Base-by-base conservation (phyloP, 139 green algal genomes). In the Micractinium conductrix region DNA sequence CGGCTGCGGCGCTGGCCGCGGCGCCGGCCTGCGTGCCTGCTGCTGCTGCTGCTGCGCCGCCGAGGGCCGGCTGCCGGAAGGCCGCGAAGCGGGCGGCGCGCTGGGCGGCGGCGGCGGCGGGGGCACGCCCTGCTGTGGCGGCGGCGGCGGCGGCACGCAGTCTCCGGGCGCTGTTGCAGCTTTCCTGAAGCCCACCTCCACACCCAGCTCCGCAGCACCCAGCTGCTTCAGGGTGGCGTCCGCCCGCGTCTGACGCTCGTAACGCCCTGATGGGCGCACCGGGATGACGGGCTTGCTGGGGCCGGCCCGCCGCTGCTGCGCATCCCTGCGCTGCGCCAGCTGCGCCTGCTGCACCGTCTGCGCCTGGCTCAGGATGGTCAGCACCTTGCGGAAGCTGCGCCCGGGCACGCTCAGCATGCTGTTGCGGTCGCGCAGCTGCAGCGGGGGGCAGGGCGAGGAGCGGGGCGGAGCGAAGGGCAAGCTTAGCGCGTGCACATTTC, bases 351-450 rank as follows among this genome's bases (percentile, higher is more conserved):
- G 60, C 43, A 84, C 85, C 12, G 35, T 38, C 60, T 86, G 74
- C 50, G 67, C 78, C 38, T 72, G 40, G 35, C 63, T 79, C 42
- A 91, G 65, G 2, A 91, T 60, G 37, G 69, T 72, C 9, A 85
- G 80, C 38, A 86, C 86, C 33, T 44, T 79, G 19, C 80, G 68
- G 60, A 91, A 91, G 85, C 28, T 87, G 43, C 83, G 80, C 7
- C 85, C 82, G 16, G 90, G 90, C 44, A 91, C 85, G 24, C 60
- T 78, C 53, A 93, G 82, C 89, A 91, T 90, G 69, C n/a, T 89
- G 84, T 93, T 93, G 45, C 90, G 88, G 73, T 93, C 89, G 6
- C 90, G 78, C n/a, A 93, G 78, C 82, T 88, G 83, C 37, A 37
- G 68, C 21, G 38, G 62, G 62, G 35, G 26, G 40, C 19, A 45